Conservation (phyloP, 1,284 basidiomycete species). For the Cutaneotrichosporon dermatis region DNA sequence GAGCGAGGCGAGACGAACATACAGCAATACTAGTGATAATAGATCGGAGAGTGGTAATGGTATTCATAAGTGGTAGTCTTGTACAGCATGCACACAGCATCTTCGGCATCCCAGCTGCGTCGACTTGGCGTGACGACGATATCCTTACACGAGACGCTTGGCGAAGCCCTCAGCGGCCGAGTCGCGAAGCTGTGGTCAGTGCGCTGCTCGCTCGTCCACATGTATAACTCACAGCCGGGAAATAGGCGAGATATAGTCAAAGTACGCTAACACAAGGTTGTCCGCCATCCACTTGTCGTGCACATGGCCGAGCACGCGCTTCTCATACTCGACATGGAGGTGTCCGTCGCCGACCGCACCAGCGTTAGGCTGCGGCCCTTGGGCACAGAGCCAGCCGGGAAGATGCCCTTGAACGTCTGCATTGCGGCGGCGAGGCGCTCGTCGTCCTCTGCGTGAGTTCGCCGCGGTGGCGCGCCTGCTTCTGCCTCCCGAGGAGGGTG, state of each 20-base stretch:
- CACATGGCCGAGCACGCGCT: slow-evolving; percentile 43
- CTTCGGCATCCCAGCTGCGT: neutral
- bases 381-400: slow-evolving; percentile 50
- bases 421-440: slow-evolving; percentile 40
- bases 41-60: neutral
- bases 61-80: slow-evolving; percentile 7
- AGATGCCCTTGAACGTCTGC: slow-evolving; percentile 50
- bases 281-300: slow-evolving; percentile 44
- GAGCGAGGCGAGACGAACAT: too few relatives aligned
- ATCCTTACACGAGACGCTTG: neutral
- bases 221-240: neutral
- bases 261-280: slow-evolving; percentile 50
- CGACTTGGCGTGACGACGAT: neutral
- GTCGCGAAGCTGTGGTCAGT: slow-evolving; percentile 7
- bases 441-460: slow-evolving; percentile 33
- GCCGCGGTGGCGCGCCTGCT: slow-evolving; percentile 39
- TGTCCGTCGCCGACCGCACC: slow-evolving; percentile 29
- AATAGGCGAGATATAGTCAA: slow-evolving; percentile 49
- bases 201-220: too few relatives aligned
- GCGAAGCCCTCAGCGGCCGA: slow-evolving; percentile 1
- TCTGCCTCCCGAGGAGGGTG: slow-evolving; percentile 51
- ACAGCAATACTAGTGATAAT: neutral
- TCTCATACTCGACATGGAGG: slow-evolving; percentile 27
- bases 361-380: slow-evolving; percentile 51
- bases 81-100: slow-evolving; percentile 16